Percentiles rank a stretch among this genome's conserved stretches.
Evolutionary conservation across 345 rosid species (phyloP).

Genomic region (Moricandia arvensis): DNA sequence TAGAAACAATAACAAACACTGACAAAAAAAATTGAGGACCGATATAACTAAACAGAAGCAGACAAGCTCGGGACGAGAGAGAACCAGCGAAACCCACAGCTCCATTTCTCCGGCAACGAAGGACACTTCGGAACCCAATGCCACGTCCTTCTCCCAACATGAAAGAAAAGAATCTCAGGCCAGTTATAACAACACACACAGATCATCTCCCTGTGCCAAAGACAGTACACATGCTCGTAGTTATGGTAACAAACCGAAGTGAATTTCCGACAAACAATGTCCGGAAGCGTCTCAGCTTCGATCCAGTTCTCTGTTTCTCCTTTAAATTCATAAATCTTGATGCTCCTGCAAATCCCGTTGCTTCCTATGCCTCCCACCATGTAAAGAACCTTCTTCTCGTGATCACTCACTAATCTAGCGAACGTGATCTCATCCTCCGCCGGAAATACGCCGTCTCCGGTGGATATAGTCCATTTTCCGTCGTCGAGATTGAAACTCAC

Average conservation of each 20-base stretch:
- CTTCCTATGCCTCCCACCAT: conserved; percentile 80
- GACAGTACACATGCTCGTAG: conserved; percentile 81
- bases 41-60: conserved; percentile 50
- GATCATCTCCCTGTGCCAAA: conserved; percentile 81
- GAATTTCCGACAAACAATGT: conserved; percentile 73
- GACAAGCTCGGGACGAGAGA: conserved; percentile 74
- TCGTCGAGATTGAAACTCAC: conserved; percentile 47
- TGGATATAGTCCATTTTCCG: conserved; percentile 46
- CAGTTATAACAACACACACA: conserved; percentile 90
- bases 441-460: conserved; percentile 42
- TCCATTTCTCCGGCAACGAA: conserved; percentile 79
- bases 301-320: conserved; percentile 46
- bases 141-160: conserved; percentile 71
- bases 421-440: conserved; percentile 47
- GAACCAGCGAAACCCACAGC: conserved; percentile 94
- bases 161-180: conserved; percentile 89
- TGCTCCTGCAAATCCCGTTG: conserved; percentile 73
- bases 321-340: conserved; percentile 67
- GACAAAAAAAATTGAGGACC: not conserved
- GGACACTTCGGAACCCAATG: conserved; percentile 91
- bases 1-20: not conserved
- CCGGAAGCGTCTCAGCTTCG: conserved; percentile 67
- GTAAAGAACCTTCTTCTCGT: conserved; percentile 47
- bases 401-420: conserved; percentile 60
- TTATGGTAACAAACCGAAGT: conserved; percentile 84